Base-by-base conservation (phyloP, 345 rosid species). In the Camelina sativa region DNA sequence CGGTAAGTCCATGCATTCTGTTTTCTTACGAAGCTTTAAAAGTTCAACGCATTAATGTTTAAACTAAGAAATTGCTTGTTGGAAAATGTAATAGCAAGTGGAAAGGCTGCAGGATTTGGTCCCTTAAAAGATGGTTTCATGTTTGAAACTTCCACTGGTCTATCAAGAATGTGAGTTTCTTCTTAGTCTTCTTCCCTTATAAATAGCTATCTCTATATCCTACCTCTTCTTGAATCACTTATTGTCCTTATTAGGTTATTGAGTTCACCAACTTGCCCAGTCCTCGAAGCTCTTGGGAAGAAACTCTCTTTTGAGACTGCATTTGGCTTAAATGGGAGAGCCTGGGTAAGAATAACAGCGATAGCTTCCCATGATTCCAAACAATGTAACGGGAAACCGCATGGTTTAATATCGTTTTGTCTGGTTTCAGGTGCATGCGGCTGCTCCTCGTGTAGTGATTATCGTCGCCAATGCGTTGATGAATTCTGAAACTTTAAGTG, bases 211-310 rank as follows among this genome's bases (percentile, higher is more conserved):
- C 43, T 17, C 19, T 12, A 20, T 16, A 61, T 20, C 19, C 3
- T 4, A 7, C 52, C 20, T 23, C 66, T 22, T 62, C 66, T 20
- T 15, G 67, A 62, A 15, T 41, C 52, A 13, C 11, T 62, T 15
- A 3, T 62, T 62, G 0, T 43, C 4, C 52, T 62, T 41, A 62
- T 61, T 62, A 62, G 67, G 67, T 62, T 62, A 32, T 23, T 62
- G 37, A 62, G 67, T 15, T 62, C 67, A 62, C 67, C 67, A 62
- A 62, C 67, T 41, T 62, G 52, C 67, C 67, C 52, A 0, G 67
- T 62, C 22, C 67, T 62, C 8, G 67, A 43, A 43, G 50, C 67
- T 62, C 67, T 62, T 43, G 67, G 67, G 2, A 62, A 61, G 50
- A 61, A 61, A 61, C 65, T 61, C 50, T 40, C 65, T 2, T 61